Percentiles rank a stretch among this genome's conserved stretches.
Evolutionary conservation across 176 grass and related monocot species (phyloP).

Genomic region (Chloris gayana): DNA sequence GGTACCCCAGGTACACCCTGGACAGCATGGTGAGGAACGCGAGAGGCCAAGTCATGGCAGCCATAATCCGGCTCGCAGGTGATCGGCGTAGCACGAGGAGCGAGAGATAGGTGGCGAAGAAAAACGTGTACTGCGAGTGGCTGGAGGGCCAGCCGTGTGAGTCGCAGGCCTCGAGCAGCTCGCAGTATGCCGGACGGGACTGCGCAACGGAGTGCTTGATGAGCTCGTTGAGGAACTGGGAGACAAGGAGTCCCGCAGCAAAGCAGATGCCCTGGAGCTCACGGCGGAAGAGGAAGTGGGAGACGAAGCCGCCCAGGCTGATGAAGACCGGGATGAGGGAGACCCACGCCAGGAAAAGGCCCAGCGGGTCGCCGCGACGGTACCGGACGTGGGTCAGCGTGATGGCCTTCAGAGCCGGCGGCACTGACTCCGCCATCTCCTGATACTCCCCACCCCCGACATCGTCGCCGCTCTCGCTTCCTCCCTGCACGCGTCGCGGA

Average conservation of each 20-base stretch:
- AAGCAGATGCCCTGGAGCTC: conserved; percentile 92
- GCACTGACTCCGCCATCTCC: conserved; percentile 65
- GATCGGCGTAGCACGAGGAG: conserved; percentile 53
- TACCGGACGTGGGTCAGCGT: conserved; percentile 94
- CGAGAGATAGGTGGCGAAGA: conserved; percentile 91
- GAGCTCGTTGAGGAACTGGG: conserved; percentile 82
- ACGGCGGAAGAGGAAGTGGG: conserved; percentile 96
- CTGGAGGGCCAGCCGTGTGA: conserved; percentile 96
- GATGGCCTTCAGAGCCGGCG: conserved; percentile 72
- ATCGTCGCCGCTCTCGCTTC: conserved; percentile 25
- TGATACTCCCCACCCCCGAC: conserved; percentile 45
- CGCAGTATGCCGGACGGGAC: conserved; percentile 79
- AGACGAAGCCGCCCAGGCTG: conserved; percentile 87
- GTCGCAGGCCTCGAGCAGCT: conserved; percentile 80
- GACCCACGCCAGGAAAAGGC: conserved; percentile 89
- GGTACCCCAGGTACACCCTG: conserved; percentile 95
- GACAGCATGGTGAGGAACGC: conserved; percentile 96
- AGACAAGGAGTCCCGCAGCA: conserved; percentile 70
- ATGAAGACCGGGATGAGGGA: conserved; percentile 97
- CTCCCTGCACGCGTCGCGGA: neutral
- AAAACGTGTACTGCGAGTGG: conserved; percentile 96
- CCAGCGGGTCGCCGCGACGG: conserved; percentile 66
- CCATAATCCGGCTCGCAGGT: conserved; percentile 32
- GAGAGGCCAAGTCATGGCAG: conserved; percentile 64
- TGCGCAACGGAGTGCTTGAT: conserved; percentile 91